These are phyloP conservation scores for Aegilops speltoides DNA, from an alignment of 176 grass and related monocot species.

Conservation along the genomic window DNA sequence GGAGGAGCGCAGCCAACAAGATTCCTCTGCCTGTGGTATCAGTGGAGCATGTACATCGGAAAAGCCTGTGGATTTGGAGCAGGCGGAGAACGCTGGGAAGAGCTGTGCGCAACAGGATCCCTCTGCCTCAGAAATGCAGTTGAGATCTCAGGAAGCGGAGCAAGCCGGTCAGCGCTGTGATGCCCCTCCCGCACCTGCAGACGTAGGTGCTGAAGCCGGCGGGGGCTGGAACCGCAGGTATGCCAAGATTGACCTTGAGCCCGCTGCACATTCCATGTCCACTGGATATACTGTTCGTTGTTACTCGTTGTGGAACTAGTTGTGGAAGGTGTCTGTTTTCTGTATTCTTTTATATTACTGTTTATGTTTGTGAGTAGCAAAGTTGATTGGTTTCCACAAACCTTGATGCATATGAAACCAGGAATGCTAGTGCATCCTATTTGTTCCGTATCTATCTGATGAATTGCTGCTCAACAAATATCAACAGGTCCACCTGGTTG, in stretches of 20 bases:
- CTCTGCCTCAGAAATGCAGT: neutral
- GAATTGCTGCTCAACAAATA: neutral
- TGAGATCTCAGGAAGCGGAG: neutral
- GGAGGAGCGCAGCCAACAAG: neutral
- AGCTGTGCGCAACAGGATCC: neutral
- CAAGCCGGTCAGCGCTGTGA: neutral
- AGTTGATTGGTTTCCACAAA: neutral
- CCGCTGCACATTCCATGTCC: neutral
- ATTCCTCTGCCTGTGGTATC: neutral
- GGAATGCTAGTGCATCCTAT: neutral
- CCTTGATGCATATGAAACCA: neutral
- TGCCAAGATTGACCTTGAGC: neutral
- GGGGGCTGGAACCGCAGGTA: conserved; percentile 6
- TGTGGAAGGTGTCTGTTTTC: neutral
- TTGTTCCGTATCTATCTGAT: neutral
- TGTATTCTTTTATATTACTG: neutral
- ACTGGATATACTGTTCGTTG: neutral
- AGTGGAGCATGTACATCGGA: neutral
- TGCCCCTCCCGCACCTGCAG: neutral
- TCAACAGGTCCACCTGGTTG: neutral
- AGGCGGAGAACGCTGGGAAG: neutral
- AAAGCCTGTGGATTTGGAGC: neutral
- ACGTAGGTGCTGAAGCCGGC: neutral
- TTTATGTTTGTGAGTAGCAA: neutral
- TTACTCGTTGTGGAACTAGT: neutral